A percentile compares a stretch with the other conserved stretches of the same genome.
Evolutionary conservation across 257 asterid genomes (phyloP).

Genomic region (Euphrasia confusa): DNA sequence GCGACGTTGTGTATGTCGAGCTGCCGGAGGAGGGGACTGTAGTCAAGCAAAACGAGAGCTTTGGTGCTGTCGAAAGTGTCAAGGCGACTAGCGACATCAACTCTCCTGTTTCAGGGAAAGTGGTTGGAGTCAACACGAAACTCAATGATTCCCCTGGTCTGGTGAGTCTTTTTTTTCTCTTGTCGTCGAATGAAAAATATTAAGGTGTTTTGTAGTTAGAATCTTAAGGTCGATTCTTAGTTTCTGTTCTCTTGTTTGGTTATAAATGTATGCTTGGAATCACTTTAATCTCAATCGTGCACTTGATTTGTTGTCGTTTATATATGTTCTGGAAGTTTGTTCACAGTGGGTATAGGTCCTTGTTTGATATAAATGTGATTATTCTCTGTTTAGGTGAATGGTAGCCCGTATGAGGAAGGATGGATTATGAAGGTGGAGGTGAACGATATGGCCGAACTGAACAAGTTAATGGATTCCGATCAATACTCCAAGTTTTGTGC

Average conservation of each 20-base stretch:
- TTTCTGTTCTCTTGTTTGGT: too few species aligned
- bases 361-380: slow-evolving; percentile 1
- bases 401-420: slow-evolving; percentile 78
- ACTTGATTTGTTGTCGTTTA: too few species aligned
- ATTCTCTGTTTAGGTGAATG: slow-evolving; percentile 47
- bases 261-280: too few species aligned
- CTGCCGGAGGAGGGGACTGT: slow-evolving; percentile 71
- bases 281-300: too few species aligned
- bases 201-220: too few species aligned
- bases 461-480: slow-evolving; percentile 56
- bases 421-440: slow-evolving; percentile 97
- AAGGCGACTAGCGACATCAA: slow-evolving; percentile 90
- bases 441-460: slow-evolving; percentile 44
- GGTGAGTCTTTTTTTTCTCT: slow-evolving; percentile 47
- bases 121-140: slow-evolving; percentile 60
- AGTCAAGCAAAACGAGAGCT: slow-evolving; percentile 68
- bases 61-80: slow-evolving; percentile 98
- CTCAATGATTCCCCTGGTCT: slow-evolving; percentile 73
- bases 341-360: too few species aligned
- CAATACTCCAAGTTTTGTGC: slow-evolving; percentile 72
- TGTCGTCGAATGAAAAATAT: background rate
- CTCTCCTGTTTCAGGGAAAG: slow-evolving; percentile 93
- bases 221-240: too few species aligned
- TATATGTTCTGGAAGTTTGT: too few species aligned
- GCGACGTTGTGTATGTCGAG: slow-evolving; percentile 92